These are phyloP conservation scores for Paspalum vaginatum DNA, from an alignment of 176 grass and related monocot species.

Conservation along the genomic window DNA sequence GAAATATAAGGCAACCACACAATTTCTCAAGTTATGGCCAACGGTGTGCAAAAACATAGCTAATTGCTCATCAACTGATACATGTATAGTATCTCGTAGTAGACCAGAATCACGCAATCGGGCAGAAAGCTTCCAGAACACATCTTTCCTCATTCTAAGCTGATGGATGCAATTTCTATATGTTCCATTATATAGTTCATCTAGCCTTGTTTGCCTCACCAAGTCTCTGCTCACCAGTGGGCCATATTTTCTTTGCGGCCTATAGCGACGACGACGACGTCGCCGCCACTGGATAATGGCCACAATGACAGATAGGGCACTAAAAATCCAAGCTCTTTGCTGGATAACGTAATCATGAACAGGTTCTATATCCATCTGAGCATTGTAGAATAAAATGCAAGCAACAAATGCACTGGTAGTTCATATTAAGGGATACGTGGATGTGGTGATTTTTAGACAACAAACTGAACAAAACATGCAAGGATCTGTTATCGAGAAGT, in stretches of 20 bases:
- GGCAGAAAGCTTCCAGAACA: background rate
- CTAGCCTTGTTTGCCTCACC: background rate
- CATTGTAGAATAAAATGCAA: too few relatives aligned
- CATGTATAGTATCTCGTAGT: background rate
- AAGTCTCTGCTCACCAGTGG: background rate
- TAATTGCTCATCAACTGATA: background rate
- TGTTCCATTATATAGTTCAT: background rate
- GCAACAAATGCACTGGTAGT: too few relatives aligned
- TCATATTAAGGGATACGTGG: too few relatives aligned
- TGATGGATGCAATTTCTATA: constrained; percentile 8
- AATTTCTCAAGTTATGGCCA: constrained; percentile 8
- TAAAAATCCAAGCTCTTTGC: too few relatives aligned
- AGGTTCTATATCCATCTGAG: too few relatives aligned
- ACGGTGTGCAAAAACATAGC: background rate
- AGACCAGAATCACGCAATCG: background rate
- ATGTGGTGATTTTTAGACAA: too few relatives aligned
- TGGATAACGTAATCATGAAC: too few relatives aligned
- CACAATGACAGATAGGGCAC: too few relatives aligned
- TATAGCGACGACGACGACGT: background rate
- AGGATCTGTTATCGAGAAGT: too few relatives aligned
- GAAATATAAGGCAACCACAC: too few relatives aligned
- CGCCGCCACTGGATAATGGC: background rate
- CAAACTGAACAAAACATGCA: too few relatives aligned
- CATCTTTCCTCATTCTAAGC: background rate
- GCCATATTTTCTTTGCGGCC: background rate